Percentiles rank a stretch among this genome's conserved stretches.
Evolutionary conservation across 805 yeast species (phyloP).

Genomic region (Ogataea ganodermae): DNA sequence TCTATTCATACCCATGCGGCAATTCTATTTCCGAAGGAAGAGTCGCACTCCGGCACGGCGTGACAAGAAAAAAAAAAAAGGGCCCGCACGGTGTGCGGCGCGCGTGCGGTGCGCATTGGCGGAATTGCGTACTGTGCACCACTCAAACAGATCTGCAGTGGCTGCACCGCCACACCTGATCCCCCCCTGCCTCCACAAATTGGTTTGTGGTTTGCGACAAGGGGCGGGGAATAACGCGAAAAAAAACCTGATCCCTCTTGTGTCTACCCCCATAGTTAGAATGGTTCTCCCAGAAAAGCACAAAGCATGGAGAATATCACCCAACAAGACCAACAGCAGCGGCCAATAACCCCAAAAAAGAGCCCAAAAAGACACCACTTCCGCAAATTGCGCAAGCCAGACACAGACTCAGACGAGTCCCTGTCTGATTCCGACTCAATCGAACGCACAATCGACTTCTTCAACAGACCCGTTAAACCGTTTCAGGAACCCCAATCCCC

Average conservation of each 20-base stretch:
- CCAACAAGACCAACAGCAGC: neutral
- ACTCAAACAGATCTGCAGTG: no score
- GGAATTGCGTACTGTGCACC: no score
- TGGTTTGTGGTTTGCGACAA: no score
- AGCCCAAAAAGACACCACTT: constrained; percentile 5
- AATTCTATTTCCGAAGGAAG: neutral
- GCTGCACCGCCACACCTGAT: no score
- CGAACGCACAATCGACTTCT: constrained; percentile 21
- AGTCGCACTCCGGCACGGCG: neutral
- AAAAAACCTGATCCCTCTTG: no score
- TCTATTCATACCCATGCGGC: neutral
- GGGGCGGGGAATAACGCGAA: no score
- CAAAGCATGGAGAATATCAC: neutral
- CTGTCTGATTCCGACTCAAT: constrained; percentile 6
- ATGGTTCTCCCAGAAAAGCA: neutral
- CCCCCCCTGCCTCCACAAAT: no score
- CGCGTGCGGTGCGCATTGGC: no score
- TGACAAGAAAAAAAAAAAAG: no score
- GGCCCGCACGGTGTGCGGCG: neutral
- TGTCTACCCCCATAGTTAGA: neutral
- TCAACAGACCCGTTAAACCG: constrained; percentile 15
- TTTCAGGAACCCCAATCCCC: constrained; percentile 1
- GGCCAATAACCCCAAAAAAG: constrained; percentile 1
- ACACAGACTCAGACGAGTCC: constrained; percentile 2
- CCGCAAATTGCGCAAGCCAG: constrained; percentile 3